These are phyloP conservation scores for Cryphonectria carpinicola DNA, from an alignment of 2,329 filamentous ascomycete genomes.

Conservation along the genomic window DNA sequence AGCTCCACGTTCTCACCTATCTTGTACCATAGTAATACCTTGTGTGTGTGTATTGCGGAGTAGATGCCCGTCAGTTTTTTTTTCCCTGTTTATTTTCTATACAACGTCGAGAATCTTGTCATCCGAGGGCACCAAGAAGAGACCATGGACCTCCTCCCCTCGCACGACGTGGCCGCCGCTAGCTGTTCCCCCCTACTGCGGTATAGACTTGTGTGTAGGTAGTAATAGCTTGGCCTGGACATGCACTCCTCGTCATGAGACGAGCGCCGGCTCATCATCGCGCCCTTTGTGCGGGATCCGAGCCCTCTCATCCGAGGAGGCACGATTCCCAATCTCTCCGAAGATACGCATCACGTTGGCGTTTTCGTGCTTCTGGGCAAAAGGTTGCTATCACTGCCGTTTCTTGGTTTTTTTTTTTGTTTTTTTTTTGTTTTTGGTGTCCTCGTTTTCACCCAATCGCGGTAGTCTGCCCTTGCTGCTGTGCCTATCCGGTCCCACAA, in stretches of 20 bases:
- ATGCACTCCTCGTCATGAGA: slow-evolving; percentile 13
- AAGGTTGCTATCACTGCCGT: not conserved
- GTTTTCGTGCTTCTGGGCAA: not conserved
- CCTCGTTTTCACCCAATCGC: slow-evolving; percentile 4
- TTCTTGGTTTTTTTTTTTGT: not conserved
- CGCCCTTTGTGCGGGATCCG: not conserved
- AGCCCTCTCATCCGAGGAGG: slow-evolving; percentile 1
- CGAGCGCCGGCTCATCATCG: slow-evolving; percentile 19
- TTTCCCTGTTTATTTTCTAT: not conserved
- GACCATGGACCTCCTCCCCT: not conserved
- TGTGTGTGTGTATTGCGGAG: not conserved
- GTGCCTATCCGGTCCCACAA: slow-evolving; percentile 14
- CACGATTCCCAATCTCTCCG: not conserved
- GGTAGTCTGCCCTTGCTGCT: not conserved
- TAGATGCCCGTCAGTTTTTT: not conserved
- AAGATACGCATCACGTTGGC: not conserved
- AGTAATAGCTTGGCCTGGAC: slow-evolving; percentile 6
- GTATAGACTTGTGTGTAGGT: not conserved
- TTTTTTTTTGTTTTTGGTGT: slow-evolving; percentile 31
- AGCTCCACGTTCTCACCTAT: not conserved
- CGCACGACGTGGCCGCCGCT: not conserved
- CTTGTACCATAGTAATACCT: not conserved
- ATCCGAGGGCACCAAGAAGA: not conserved
- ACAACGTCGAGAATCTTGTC: not conserved
- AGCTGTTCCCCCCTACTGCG: not conserved